Conservation (phyloP, 495 filamentous ascomycete species). For the Aspergillus taichungensis region DNA sequence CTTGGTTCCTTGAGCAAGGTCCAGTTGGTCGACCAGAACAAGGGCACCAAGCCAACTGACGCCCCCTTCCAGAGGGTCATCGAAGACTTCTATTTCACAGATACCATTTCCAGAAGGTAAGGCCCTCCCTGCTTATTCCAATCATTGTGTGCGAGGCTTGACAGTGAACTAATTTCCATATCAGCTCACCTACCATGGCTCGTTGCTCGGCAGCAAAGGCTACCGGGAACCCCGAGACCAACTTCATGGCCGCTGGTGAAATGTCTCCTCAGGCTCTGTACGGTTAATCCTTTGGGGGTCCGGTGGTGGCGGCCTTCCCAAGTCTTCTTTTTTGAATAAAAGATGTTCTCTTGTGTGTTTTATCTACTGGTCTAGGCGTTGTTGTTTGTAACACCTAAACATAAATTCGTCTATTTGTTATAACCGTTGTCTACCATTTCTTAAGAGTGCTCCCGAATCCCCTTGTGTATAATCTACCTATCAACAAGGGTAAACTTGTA, state of each 20-base stretch:
- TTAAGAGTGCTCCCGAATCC: constrained; percentile 3
- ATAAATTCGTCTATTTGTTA: constrained; percentile 7
- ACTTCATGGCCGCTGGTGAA: constrained; percentile 78
- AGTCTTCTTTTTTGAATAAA: not conserved
- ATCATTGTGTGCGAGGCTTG: too few relatives aligned
- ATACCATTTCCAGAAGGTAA: constrained; percentile 88
- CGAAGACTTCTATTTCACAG: constrained; percentile 96
- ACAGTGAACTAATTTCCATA: constrained; percentile 1
- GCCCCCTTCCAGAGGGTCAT: constrained; percentile 72
- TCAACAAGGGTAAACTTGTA: constrained; percentile 32
- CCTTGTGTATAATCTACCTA: constrained; percentile 14
- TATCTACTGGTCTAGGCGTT: constrained; percentile 38
- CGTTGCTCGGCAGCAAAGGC: constrained; percentile 82
- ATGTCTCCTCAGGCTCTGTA: constrained; percentile 41
- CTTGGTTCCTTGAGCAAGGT: constrained; percentile 70
- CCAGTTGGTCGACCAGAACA: constrained; percentile 92
- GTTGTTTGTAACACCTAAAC: constrained; percentile 36
- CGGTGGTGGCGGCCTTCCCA: not conserved
- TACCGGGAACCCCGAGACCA: constrained; percentile 59
- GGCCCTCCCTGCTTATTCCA: constrained; percentile 14
- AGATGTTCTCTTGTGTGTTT: constrained; percentile 19
- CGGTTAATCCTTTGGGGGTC: constrained; percentile 21
- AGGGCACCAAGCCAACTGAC: constrained; percentile 59
- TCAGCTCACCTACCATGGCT: constrained; percentile 92
- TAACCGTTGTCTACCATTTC: constrained; percentile 4